Evolutionary conservation across 768 basidiomycete species (phyloP), one percentile per base, ranked within the genome.

Genomic region (Suillus discolor): DNA sequence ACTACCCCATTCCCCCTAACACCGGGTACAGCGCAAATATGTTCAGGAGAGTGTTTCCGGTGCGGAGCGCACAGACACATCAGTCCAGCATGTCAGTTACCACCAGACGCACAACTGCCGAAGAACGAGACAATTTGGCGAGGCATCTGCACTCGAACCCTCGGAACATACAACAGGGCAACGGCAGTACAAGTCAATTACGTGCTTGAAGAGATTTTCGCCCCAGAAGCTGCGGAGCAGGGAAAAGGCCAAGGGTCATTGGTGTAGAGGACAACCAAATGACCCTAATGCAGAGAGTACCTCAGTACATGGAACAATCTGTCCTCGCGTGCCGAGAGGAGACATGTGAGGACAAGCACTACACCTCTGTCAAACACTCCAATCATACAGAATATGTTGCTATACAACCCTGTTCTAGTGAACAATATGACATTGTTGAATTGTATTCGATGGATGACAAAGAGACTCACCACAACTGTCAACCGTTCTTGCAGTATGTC

Each of bases 181-280:
- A 9, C 18, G 3, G 59, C 38, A 4, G 12, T 5, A 0, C 59
- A 39, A 7, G 39, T 61, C n/a, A 47, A 49, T 25, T 5, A 13
- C 1, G 6, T 49, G 23, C 4, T 47, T 0, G 12, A 47, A 1
- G 12, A 62, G 2, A 20, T 13, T 11, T 44, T 7, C 2, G 3
- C 23, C 13, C n/a, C n/a, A 12, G n/a, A 49, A 1, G 18, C 2
- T 4, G 23, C 1, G 3, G 44, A 45, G 0, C 61, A 62, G 61
- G 61, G 61, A 62, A 62, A 62, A 15, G 61, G 61, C 11, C 4
- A 20, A 2, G 44, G 61, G 61, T 45, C 36, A 2, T 62, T 6
- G 28, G 61, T 18, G 3, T 62, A 34, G 61, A 62, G 61, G 61
- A 45, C 28, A 28, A 18, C 42, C 8, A 2, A 18, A 44, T 18